Evolutionary conservation across 441 rosid species (phyloP).

Genomic region (Metrosideros polymorpha): DNA sequence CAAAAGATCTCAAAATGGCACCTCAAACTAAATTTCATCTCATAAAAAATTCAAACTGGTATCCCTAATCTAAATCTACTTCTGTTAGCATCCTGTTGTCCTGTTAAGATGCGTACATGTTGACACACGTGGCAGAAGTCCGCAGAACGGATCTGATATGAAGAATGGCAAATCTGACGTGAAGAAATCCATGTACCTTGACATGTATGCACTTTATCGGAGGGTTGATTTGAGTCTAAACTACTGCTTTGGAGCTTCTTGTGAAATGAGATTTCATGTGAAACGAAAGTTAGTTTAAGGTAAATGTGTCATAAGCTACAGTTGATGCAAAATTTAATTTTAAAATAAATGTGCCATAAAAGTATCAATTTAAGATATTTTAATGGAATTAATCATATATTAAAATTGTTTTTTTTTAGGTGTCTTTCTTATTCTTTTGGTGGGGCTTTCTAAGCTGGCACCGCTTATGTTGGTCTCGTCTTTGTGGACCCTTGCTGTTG

Average conservation of each 20-base stretch:
- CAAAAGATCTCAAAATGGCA: not conserved
- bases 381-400: not conserved
- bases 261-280: not conserved
- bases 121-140: fast-evolving
- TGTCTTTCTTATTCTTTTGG: not conserved
- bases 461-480: not conserved
- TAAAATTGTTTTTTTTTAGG: not conserved
- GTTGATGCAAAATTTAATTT: too few species aligned
- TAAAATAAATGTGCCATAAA: too few species aligned
- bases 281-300: not conserved
- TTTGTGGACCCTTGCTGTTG: not conserved
- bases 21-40: not conserved
- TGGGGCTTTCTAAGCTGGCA: not conserved
- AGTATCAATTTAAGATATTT: not conserved
- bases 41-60: too few species aligned
- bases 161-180: not conserved
- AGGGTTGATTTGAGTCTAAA: fast-evolving
- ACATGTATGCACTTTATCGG: not conserved
- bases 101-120: too few species aligned
- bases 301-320: not conserved
- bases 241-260: fast-evolving
- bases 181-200: not conserved
- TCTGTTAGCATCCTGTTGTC: too few species aligned
- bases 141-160: fast-evolving
- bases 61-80: too few species aligned